Conservation (phyloP, 306 rosid species). For the Erythrophleum fordii region DNA sequence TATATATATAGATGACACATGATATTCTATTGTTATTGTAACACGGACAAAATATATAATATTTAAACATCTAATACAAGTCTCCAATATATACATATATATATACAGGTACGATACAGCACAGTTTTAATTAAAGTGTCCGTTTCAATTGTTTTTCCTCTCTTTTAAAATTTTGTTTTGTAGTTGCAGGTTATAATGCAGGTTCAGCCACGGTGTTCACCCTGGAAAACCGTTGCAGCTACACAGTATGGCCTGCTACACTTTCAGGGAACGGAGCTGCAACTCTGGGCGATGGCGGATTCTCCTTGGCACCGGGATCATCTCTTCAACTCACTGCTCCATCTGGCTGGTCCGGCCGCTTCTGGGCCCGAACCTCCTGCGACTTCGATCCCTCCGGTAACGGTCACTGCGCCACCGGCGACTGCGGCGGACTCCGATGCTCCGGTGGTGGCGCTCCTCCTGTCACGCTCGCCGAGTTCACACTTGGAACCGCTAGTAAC, state of each 20-base stretch:
- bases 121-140: too few relatives aligned
- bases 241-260: slow-evolving; percentile 83
- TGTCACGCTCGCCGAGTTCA: slow-evolving; percentile 73
- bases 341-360: slow-evolving; percentile 85
- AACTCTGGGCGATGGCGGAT: slow-evolving; percentile 68
- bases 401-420: slow-evolving; percentile 70
- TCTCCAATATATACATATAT: neutral
- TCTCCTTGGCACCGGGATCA: slow-evolving; percentile 51
- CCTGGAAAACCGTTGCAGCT: slow-evolving; percentile 62
- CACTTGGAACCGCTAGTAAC: slow-evolving; percentile 38
- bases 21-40: neutral
- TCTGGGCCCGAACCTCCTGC: slow-evolving; percentile 88
- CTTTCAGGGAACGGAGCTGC: slow-evolving; percentile 73
- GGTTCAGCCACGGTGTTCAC: slow-evolving; percentile 58
- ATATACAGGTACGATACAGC: too few relatives aligned
- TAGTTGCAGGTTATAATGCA: slow-evolving; percentile 44
- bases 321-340: slow-evolving; percentile 56
- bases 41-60: neutral
- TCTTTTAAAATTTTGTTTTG: neutral
- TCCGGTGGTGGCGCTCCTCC: slow-evolving; percentile 66
- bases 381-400: slow-evolving; percentile 59
- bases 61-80: neutral
- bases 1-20: too few relatives aligned
- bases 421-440: slow-evolving; percentile 71
- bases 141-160: neutral